Evolutionary conservation across 2,329 filamentous ascomycete species (phyloP), one percentile per base, ranked within the genome.

Genomic region (Monosporascus sp.): DNA sequence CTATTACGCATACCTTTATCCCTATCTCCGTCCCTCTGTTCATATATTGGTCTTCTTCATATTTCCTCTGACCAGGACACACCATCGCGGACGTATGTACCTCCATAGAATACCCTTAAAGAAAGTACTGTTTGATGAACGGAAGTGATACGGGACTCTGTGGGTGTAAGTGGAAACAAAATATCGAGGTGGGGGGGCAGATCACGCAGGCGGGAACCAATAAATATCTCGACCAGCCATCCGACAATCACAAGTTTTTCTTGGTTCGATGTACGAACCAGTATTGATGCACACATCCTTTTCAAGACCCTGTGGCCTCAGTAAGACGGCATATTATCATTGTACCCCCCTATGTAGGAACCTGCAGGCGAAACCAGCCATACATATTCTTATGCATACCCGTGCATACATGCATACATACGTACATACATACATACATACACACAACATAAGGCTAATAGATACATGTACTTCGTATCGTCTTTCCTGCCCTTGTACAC

Each of bases 211-310:
- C n/a, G 43, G 51, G 55, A 56, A 38, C 63, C 63, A 64, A 65
- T 65, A 53, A 55, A 51, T 51, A 9, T 26, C 48, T 55, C 37
- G 55, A 60, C 60, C 61, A 63, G 63, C 63, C 63, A 63, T 64
- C 60, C 60, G 52, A 53, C 56, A 63, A 61, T 56, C 58, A 50
- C 47, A 47, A 46, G 52, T 54, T 50, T 50, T 40, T 50, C 35
- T 52, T 56, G 54, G 44, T 54, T 60, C 57, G 60, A 61, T 60
- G 45, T 49, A 49, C 52, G 31, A 14, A 50, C 47, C 47, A 50
- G 46, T 54, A 46, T 55, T 46, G 31, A 41, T 54, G 54, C 49
- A 50, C 50, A 53, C 50, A 53, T 54, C 52, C 55, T 51, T 55
- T 61, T 49, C 52, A 38, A 52, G 53, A 51, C 60, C 43, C 24